phyloP scores from a whole-genome alignment of 345 rosid genomes.

The Aurinia saxatilis region DNA sequence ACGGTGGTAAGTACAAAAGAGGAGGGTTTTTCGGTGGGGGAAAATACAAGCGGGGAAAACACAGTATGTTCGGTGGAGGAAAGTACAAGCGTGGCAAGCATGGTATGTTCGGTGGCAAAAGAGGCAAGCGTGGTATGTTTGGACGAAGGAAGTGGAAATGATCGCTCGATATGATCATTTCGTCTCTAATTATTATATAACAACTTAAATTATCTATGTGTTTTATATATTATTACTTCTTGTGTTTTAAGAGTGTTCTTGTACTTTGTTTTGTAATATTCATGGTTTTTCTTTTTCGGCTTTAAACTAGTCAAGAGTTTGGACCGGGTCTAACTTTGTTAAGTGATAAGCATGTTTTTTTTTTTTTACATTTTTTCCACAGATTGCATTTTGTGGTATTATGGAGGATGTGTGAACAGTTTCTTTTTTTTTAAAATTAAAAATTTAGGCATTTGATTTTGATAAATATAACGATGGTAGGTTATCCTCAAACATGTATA shows the following conservation, averaged over 20 bases:
- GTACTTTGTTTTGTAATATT: not conserved
- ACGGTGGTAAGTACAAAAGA: constrained; percentile 27
- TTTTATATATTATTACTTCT: not conserved
- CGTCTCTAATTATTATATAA: not conserved
- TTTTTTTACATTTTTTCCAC: too few relatives aligned
- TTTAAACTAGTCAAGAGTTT: too few relatives aligned
- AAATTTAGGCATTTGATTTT: too few relatives aligned
- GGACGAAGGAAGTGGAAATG: constrained; percentile 30
- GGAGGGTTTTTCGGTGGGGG: constrained; percentile 26
- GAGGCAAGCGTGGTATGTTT: constrained; percentile 29
- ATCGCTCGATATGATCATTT: not conserved
- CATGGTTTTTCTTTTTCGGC: too few relatives aligned
- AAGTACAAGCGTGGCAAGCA: constrained; percentile 28
- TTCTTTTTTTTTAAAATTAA: too few relatives aligned
- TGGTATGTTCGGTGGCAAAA: not conserved
- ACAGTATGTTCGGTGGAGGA: constrained; percentile 22
- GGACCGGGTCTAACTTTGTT: too few relatives aligned
- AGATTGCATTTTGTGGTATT: too few relatives aligned
- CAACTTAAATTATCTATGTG: not conserved
- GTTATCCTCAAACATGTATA: too few relatives aligned
- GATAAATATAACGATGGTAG: too few relatives aligned
- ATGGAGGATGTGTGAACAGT: too few relatives aligned
- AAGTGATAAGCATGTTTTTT: too few relatives aligned
- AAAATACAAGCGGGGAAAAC: constrained; percentile 28
- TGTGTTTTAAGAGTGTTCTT: not conserved